phyloP scores from a whole-genome alignment of 2,329 filamentous ascomycete species.

The Colletotrichum agaves region DNA sequence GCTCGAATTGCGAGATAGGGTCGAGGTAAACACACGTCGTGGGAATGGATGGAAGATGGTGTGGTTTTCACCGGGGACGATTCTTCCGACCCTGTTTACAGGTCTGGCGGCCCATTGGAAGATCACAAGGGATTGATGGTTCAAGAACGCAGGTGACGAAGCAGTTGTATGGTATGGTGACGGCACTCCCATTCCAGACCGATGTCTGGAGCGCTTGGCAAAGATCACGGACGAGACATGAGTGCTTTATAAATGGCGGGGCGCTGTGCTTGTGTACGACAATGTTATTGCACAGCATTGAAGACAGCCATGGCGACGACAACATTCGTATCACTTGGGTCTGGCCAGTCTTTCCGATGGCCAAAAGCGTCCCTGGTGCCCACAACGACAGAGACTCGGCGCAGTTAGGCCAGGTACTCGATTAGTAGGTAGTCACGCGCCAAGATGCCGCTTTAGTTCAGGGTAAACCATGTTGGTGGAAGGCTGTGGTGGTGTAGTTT shows the following conservation, averaged over 20 bases:
- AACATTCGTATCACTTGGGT: conserved; percentile 57
- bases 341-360: conserved; percentile 61
- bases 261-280: conserved; percentile 60
- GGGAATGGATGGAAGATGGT: conserved; percentile 58
- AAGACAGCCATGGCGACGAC: conserved; percentile 58
- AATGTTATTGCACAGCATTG: conserved; percentile 62
- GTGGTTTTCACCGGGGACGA: conserved; percentile 54
- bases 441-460: conserved; percentile 22
- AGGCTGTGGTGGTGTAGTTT: too few species aligned
- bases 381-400: conserved; percentile 57
- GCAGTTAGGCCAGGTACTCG: conserved; percentile 56
- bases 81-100: conserved; percentile 58
- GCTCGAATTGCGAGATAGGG: conserved; percentile 59
- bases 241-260: conserved; percentile 58
- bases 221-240: conserved; percentile 60
- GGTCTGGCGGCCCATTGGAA: conserved; percentile 58
- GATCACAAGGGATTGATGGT: conserved; percentile 39
- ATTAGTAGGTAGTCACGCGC: conserved; percentile 32
- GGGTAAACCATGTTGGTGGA: too few species aligned
- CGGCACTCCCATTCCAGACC: conserved; percentile 58
- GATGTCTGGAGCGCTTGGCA: conserved; percentile 53
- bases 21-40: conserved; percentile 56
- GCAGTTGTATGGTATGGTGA: conserved; percentile 58
- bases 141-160: conserved; percentile 47
- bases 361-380: conserved; percentile 52